A percentile compares a stretch with the other conserved stretches of the same genome.
Evolutionary conservation across 495 filamentous ascomycete species (phyloP).

Genomic region (Hyaloscypha variabilis): DNA sequence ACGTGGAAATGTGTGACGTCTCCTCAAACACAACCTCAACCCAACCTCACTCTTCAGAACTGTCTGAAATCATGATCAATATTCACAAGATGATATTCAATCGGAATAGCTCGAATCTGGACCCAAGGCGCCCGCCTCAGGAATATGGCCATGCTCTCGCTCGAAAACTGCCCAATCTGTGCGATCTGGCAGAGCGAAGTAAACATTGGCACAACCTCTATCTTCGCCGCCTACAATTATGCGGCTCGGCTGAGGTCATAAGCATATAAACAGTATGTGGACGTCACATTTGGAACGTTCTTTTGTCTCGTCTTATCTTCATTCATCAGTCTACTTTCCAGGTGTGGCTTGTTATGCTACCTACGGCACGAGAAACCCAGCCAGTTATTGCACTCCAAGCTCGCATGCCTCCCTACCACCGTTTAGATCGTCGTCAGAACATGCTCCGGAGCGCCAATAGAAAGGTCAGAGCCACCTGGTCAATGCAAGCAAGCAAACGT

Average conservation of each 20-base stretch:
- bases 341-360: neutral
- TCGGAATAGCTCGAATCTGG: too few species aligned
- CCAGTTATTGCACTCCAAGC: slow-evolving; percentile 18
- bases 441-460: slow-evolving; percentile 20
- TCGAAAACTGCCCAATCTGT: too few species aligned
- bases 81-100: too few species aligned
- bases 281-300: neutral
- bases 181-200: too few species aligned
- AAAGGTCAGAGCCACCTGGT: slow-evolving; percentile 9
- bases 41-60: neutral
- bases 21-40: neutral
- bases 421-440: slow-evolving; percentile 6
- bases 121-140: too few species aligned
- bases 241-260: neutral
- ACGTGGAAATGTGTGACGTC: too few species aligned
- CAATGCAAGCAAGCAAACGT: slow-evolving; percentile 7
- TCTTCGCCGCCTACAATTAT: neutral
- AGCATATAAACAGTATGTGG: neutral
- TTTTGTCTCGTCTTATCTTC: slow-evolving; percentile 4
- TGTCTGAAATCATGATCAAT: neutral
- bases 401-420: slow-evolving; percentile 12
- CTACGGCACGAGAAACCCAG: neutral
- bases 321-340: slow-evolving; percentile 13
- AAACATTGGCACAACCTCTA: too few species aligned
- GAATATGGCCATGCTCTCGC: too few species aligned